Percentiles rank a stretch among this genome's conserved stretches.
Evolutionary conservation across 768 basidiomycete species (phyloP).

Genomic region (Cytidiella melzeri): DNA sequence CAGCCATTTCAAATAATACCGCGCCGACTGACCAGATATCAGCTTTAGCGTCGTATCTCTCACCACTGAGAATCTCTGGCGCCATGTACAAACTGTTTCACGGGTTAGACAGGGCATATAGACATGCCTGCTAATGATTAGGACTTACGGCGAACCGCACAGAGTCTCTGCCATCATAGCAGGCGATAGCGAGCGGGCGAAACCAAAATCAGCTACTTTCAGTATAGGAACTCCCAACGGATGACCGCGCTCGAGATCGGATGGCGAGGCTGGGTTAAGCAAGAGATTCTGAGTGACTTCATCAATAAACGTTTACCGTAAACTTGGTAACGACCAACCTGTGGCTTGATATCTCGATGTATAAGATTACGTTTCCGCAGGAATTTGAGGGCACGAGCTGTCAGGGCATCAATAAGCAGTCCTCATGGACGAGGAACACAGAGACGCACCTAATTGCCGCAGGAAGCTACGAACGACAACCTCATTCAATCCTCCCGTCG

Average conservation of each 20-base stretch:
- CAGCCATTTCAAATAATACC: slow-evolving; percentile 92
- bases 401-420: not conserved
- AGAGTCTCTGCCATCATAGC: slow-evolving; percentile 96
- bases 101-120: not conserved
- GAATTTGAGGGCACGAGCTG: slow-evolving; percentile 92
- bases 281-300: slow-evolving; percentile 66
- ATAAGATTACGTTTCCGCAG: slow-evolving; percentile 84
- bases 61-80: slow-evolving; percentile 93
- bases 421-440: not conserved
- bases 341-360: slow-evolving; percentile 97
- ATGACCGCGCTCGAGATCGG: slow-evolving; percentile 82
- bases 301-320: not conserved
- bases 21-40: slow-evolving; percentile 99
- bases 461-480: slow-evolving; percentile 88
- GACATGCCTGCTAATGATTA: not conserved
- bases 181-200: slow-evolving; percentile 86
- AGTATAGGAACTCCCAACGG: slow-evolving; percentile 90
- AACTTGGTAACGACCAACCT: slow-evolving; percentile 36
- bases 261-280: slow-evolving; percentile 71
- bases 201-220: slow-evolving; percentile 98
- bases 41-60: slow-evolving; percentile 97
- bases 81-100: slow-evolving; percentile 88
- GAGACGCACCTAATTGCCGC: slow-evolving; percentile 71
- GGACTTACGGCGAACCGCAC: slow-evolving; percentile 89
- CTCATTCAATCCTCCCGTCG: slow-evolving; percentile 85